These are phyloP conservation scores for Backusella morwellensis DNA, from an alignment of 192 early-diverging fungal species.

Conservation along the genomic window DNA sequence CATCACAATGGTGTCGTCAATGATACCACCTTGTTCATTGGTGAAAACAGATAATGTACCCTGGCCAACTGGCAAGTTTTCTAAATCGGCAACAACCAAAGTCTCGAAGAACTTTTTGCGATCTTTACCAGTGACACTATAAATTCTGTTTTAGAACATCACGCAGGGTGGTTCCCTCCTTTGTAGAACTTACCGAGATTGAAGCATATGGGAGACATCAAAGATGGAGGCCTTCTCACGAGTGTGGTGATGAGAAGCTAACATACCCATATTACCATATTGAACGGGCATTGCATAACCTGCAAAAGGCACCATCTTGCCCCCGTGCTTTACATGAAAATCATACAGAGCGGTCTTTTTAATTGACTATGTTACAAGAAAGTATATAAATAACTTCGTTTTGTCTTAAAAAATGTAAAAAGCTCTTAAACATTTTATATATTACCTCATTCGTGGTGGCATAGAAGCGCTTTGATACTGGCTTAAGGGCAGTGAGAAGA, in stretches of 20 bases:
- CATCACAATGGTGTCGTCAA: constrained; percentile 97
- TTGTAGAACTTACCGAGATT: constrained; percentile 62
- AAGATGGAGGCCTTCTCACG: constrained; percentile 90
- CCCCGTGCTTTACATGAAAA: constrained; percentile 89
- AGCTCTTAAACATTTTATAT: background rate
- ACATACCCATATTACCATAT: constrained; percentile 79
- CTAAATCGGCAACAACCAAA: constrained; percentile 84
- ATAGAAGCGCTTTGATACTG: constrained; percentile 13
- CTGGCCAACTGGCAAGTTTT: constrained; percentile 72
- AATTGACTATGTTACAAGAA: constrained; percentile 23
- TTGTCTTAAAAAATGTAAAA: background rate
- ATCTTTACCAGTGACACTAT: constrained; percentile 82
- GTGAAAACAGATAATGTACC: constrained; percentile 93
- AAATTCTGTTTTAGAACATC: background rate
- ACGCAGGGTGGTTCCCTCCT: background rate
- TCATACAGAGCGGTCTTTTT: constrained; percentile 88
- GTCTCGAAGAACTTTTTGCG: constrained; percentile 84
- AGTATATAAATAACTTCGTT: background rate
- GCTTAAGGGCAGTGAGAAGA: background rate
- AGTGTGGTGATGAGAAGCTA: constrained; percentile 90
- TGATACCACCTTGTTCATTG: constrained; percentile 95
- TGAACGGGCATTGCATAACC: constrained; percentile 97
- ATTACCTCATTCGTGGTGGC: constrained; percentile 15
- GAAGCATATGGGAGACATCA: constrained; percentile 99
- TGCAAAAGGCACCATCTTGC: constrained; percentile 97